Evolutionary conservation across 495 filamentous ascomycete genomes (phyloP), one percentile per base, ranked within the genome.

Genomic region (Penicillium egyptiacum): DNA sequence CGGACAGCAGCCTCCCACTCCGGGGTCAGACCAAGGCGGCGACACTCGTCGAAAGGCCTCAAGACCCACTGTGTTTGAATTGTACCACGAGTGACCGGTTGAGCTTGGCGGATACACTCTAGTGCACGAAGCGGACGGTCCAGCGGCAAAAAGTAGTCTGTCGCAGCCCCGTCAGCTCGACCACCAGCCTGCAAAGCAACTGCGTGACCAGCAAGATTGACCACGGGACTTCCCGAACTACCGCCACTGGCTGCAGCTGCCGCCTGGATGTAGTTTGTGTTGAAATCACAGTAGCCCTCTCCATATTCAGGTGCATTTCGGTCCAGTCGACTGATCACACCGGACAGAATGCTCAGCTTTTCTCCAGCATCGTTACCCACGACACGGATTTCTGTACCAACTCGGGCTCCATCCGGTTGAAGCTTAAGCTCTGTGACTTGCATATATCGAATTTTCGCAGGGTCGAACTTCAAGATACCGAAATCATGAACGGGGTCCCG

Each of bases 351-450:
- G 75, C 91, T 96, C 53, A 99, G 85, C 79, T 99, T 99, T 69
- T 99, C 94, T 47, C 94, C 94, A 40, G 94, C 94, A 77, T 99
- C 94, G 69, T 99, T 99, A 75, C 94, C 94, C 16, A 99, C 94
- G 4, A 99, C 95, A 59, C 95, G 79, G 59, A 99, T 97, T 72
- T 98, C 94, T 4, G 85, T 83, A 25, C 94, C 94, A 30, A 98
- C 94, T 69, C 86, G 87, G 51, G 89, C 89, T 52, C 88, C 84
- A 64, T 96, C 92, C n/a, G 94, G 94, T 35, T 91, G 82, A 19
- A 99, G 82, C 45, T 81, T 76, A 26, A 99, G 80, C 52, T 88
- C 86, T 3, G 83, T 82, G 19, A 99, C 81, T 8, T 87, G 86
- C 91, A 98, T 95, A 70, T 98, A 97, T 66, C 96, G 96, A 70